Evolutionary conservation across 2,329 filamentous ascomycete genomes (phyloP), one percentile per base, ranked within the genome.

Genomic region (Calonectria montana): DNA sequence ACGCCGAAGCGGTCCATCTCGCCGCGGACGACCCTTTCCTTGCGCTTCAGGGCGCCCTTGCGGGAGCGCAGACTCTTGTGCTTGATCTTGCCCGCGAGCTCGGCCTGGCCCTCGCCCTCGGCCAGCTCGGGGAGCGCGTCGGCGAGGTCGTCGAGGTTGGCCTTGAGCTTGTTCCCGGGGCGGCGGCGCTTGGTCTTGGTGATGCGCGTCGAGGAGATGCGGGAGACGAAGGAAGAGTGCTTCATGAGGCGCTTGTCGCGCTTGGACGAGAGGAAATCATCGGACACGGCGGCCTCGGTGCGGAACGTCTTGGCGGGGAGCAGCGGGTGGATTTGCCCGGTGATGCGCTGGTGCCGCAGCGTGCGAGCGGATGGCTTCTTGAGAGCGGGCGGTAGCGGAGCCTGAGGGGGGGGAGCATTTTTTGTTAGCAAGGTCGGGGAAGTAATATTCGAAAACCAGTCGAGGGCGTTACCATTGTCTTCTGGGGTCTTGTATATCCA

Each of bases 1-100:
- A 88, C 90, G 43, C 91, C 92, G 81, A 98, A 98, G 72, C 96
- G 88, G 82, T 95, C 91, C 85, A 94, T 93, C 88, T 98, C 96
- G 71, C 90, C 87, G 82, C 87, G 91, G 70, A 98, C 94, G 37
- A 98, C 81, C 83, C 89, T 92, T 84, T 95, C 94, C 84, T 95
- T 97, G 80, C 90, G 88, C 89, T 95, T 97, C 85, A 96, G 88
- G 25, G 95, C 94, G 0, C 96, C 96, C 3, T 91, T 94, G 66
- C 92, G 87, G 73, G 90, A 92, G 83, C 90, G 92, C 78, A 98
- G 79, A 72, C 93, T 96, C 86, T 91, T 93, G 75, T 94, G 93
- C 72, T 90, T 87, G 63, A 97, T 89, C 77, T 92, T 94, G 0
- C 91, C 91, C 77, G 82, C 84, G 68, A 82, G 82, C 18, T 85